Evolutionary conservation across 345 rosid species (phyloP).

Genomic region (Lagerstroemia speciosa): DNA sequence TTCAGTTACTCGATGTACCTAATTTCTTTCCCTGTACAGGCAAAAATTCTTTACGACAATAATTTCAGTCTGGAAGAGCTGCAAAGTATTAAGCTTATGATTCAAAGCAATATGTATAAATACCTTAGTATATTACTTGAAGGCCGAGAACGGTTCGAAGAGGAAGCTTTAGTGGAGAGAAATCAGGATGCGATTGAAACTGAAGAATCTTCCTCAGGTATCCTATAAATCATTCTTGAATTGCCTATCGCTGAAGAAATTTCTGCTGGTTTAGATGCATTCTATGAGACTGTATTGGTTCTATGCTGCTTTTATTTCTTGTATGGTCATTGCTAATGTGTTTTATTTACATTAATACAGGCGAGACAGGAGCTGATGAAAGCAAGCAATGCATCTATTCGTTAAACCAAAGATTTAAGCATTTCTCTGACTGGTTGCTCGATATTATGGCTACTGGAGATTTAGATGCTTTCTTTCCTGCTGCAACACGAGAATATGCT

Average conservation of each 20-base stretch:
- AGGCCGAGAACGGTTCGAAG: slow-evolving; percentile 59
- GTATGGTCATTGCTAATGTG: background rate
- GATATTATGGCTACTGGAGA: slow-evolving; percentile 49
- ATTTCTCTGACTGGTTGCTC: slow-evolving; percentile 59
- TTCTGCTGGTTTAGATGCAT: background rate
- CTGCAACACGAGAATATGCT: slow-evolving; percentile 64
- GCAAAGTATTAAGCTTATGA: slow-evolving; percentile 48
- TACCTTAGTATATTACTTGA: slow-evolving; percentile 63
- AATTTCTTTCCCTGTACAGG: slow-evolving; percentile 22
- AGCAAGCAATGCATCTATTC: slow-evolving; percentile 38
- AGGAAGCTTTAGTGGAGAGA: slow-evolving; percentile 30
- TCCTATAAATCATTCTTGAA: background rate
- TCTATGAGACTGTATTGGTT: background rate
- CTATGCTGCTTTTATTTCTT: background rate
- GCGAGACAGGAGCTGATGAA: slow-evolving; percentile 20
- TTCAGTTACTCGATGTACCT: background rate
- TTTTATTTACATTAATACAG: slow-evolving; percentile 12
- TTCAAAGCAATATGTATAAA: slow-evolving; percentile 56
- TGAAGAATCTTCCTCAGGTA: slow-evolving; percentile 33
- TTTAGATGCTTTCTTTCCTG: slow-evolving; percentile 59
- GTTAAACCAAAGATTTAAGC: slow-evolving; percentile 38
- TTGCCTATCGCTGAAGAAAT: background rate
- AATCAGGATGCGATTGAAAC: slow-evolving; percentile 9
- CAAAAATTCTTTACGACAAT: slow-evolving; percentile 45
- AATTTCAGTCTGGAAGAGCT: slow-evolving; percentile 43